phyloP scores from a whole-genome alignment of 2,329 filamentous ascomycete species.

The Sporothrix luriei region DNA sequence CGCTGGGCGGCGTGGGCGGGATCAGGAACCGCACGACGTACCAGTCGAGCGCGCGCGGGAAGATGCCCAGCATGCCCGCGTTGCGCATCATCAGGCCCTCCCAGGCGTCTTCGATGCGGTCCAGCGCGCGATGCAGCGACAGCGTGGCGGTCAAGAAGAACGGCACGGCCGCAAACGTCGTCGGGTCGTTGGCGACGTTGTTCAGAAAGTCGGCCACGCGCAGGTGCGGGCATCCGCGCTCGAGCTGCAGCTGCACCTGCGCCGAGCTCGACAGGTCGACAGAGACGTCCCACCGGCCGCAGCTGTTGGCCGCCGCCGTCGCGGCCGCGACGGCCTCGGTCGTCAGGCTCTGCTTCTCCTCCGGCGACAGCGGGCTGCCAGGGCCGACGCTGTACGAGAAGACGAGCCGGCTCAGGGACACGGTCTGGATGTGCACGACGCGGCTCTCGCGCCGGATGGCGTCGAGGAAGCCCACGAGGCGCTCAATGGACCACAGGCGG shows the following conservation, averaged over 20 bases:
- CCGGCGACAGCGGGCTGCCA: neutral
- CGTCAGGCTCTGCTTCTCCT: slow-evolving; percentile 18
- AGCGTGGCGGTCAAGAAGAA: slow-evolving; percentile 62
- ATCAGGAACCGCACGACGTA: slow-evolving; percentile 59
- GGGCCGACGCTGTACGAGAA: slow-evolving; percentile 63
- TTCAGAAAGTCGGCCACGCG: slow-evolving; percentile 63
- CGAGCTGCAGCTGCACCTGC: slow-evolving; percentile 61
- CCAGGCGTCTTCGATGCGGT: slow-evolving; percentile 62
- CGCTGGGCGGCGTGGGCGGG: slow-evolving; percentile 24
- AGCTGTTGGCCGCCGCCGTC: slow-evolving; percentile 1
- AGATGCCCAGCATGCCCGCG: slow-evolving; percentile 54
- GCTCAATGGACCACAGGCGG: slow-evolving; percentile 67
- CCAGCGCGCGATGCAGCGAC: slow-evolving; percentile 64
- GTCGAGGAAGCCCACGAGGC: slow-evolving; percentile 69
- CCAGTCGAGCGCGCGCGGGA: slow-evolving; percentile 60
- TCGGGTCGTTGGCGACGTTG: slow-evolving; percentile 58
- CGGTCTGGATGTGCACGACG: slow-evolving; percentile 59
- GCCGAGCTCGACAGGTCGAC: slow-evolving; percentile 59
- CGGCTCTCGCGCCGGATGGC: slow-evolving; percentile 61
- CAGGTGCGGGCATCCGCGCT: slow-evolving; percentile 67
- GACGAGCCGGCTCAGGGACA: slow-evolving; percentile 63
- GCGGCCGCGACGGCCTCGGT: slow-evolving; percentile 23
- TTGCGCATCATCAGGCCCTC: slow-evolving; percentile 46
- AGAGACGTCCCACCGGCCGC: slow-evolving; percentile 53
- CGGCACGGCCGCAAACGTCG: slow-evolving; percentile 57